Evolutionary conservation across 352 stramenopile species (phyloP).

Genomic region (Thalassiosira sp.): DNA sequence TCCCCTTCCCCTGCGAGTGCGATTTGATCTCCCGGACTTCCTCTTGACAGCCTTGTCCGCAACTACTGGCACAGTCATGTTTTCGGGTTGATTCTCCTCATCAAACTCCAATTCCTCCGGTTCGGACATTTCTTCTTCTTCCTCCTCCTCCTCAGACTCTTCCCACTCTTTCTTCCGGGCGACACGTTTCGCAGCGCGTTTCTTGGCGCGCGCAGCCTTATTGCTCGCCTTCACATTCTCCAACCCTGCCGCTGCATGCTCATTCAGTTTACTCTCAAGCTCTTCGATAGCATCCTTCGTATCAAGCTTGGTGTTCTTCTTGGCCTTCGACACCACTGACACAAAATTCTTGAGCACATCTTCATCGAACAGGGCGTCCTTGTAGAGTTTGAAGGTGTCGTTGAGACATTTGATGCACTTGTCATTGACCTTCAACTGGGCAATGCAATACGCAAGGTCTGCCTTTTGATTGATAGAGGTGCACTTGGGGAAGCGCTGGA

Average conservation of each 20-base stretch:
- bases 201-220: constrained; percentile 69
- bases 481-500: constrained; percentile 90
- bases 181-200: constrained; percentile 43
- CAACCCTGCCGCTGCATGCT: constrained; percentile 56
- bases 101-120: constrained; percentile 7
- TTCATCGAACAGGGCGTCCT: constrained; percentile 86
- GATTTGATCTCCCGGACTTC: constrained; percentile 14
- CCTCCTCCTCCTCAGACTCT: constrained; percentile 38
- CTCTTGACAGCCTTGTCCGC: constrained; percentile 13
- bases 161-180: constrained; percentile 45
- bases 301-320: constrained; percentile 78
- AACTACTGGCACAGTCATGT: background rate
- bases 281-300: constrained; percentile 75
- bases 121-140: constrained; percentile 45
- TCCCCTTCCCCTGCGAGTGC: background rate
- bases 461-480: constrained; percentile 76
- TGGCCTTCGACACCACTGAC: constrained; percentile 85
- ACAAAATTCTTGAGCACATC: constrained; percentile 90
- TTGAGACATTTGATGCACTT: constrained; percentile 91
- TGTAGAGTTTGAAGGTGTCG: constrained; percentile 91
- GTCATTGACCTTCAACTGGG: constrained; percentile 91
- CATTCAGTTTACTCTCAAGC: constrained; percentile 73
- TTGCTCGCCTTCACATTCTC: constrained; percentile 74
- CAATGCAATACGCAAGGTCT: constrained; percentile 94
- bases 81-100: constrained; percentile 21